Base-by-base conservation (phyloP, 2,329 filamentous ascomycete species). In the Gnomoniopsis smithogilvyi region DNA sequence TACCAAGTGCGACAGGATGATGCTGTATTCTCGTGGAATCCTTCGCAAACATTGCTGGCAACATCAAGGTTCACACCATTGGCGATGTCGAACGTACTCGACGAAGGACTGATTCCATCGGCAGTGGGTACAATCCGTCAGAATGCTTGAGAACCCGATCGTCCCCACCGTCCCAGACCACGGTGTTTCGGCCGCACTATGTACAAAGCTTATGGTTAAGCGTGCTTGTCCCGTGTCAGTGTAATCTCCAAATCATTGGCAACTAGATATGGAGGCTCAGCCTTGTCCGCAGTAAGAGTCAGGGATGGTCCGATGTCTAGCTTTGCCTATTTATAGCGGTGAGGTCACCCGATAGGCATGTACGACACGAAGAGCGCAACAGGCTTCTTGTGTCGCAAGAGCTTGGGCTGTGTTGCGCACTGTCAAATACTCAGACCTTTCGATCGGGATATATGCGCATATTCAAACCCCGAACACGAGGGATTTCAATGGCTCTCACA, bases 1-100 rank as follows among this genome's bases (percentile, higher is more conserved):
- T 55, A 33, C 51, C 55, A 50, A 55, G 46, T 24, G 41, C 34
- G 11, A 51, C 17, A 55, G 57, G 46, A 51, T 30, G 4, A 30
- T 30, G 26, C 26, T 30, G 4, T 30, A 30, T 30, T 30, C 26
- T 30, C 26, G n/a, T n/a, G n/a, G 26, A 30, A 8, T 8, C 26
- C 26, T 30, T 8, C n/a, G n/a, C n/a, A n/a, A n/a, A n/a, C n/a
- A n/a, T n/a, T n/a, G n/a, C n/a, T n/a, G n/a, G n/a, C n/a, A n/a
- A n/a, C n/a, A n/a, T n/a, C n/a, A n/a, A n/a, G n/a, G n/a, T n/a
- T n/a, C n/a, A n/a, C n/a, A n/a, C n/a, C n/a, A n/a, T n/a, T n/a
- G n/a, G n/a, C n/a, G n/a, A n/a, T n/a, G n/a, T n/a, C n/a, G n/a
- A n/a, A n/a, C n/a, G n/a, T n/a, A n/a, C n/a, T n/a, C n/a, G n/a